A percentile compares a stretch with the other conserved stretches of the same genome.
These are phyloP conservation scores for Aureobasidium sp. DNA, from an alignment of 2,329 filamentous ascomycete genomes.

Conservation along the genomic window DNA sequence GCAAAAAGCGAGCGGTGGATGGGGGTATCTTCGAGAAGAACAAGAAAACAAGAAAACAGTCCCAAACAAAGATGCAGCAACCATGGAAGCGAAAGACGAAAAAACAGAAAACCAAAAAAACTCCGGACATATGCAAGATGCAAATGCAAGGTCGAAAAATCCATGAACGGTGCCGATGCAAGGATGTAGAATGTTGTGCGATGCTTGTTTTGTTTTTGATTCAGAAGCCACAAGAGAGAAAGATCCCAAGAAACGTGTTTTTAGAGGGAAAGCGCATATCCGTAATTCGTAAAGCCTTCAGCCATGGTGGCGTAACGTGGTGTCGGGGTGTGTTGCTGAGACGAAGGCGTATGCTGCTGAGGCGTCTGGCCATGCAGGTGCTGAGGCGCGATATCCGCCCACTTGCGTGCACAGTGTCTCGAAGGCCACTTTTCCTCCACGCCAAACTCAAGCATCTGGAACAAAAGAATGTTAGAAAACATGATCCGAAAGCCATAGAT, in stretches of 20 bases:
- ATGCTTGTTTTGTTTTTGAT: background rate
- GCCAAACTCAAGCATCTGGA: conserved; percentile 44
- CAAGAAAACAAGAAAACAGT: background rate
- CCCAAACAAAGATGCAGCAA: background rate
- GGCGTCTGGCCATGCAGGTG: conserved; percentile 6
- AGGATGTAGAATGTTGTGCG: background rate
- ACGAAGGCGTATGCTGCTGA: conserved; percentile 16
- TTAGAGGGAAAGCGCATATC: background rate
- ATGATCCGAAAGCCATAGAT: background rate
- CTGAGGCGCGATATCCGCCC: conserved; percentile 36
- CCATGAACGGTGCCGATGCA: background rate
- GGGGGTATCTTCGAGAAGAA: background rate
- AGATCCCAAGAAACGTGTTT: background rate
- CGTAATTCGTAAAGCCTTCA: background rate
- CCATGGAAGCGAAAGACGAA: background rate
- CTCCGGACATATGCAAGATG: background rate
- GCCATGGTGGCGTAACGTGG: background rate
- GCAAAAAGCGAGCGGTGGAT: background rate
- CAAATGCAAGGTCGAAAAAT: background rate
- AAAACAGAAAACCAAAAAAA: background rate
- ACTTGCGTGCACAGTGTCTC: conserved; percentile 42
- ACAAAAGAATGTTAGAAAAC: conserved; percentile 3
- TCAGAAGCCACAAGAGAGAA: background rate
- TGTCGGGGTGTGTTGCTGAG: conserved; percentile 2
- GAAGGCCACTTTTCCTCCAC: conserved; percentile 43